Evolutionary conservation across 257 asterid genomes (phyloP).

Genomic region (Petunia axillaris): DNA sequence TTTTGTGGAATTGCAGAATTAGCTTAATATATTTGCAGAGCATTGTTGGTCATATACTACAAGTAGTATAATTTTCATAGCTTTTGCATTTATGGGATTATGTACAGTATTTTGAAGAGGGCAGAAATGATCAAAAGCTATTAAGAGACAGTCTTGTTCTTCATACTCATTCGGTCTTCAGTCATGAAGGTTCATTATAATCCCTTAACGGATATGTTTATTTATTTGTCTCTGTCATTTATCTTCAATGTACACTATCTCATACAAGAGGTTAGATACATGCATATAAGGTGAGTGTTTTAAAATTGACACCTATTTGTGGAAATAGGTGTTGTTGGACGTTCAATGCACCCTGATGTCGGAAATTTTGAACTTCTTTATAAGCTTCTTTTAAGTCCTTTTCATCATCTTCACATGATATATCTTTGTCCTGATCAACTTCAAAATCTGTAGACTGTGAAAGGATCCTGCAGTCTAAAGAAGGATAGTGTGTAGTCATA

Average conservation of each 20-base stretch:
- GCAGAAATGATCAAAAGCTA: background rate
- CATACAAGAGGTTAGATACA: constrained; percentile 17
- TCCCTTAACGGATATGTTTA: background rate
- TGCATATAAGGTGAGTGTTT: background rate
- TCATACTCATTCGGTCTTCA: background rate
- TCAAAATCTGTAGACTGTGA: background rate
- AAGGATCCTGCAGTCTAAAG: constrained; percentile 20
- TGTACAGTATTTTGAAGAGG: constrained; percentile 8
- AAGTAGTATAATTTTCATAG: constrained; percentile 12
- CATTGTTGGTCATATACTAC: background rate
- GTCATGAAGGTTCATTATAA: constrained; percentile 1
- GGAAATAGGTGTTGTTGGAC: background rate
- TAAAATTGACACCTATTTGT: background rate
- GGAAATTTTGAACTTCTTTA: constrained; percentile 11
- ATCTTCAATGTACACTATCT: background rate
- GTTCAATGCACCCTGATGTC: background rate
- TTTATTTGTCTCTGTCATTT: background rate
- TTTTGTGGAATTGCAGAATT: constrained; percentile 12
- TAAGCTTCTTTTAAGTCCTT: constrained; percentile 17
- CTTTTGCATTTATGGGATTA: background rate
- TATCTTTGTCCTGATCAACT: constrained; percentile 19
- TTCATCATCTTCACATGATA: constrained; percentile 2
- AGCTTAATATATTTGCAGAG: constrained; percentile 15
- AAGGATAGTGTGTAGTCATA: constrained; percentile 32
- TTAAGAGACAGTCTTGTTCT: too few relatives aligned